Conservation (phyloP, 2,329 filamentous ascomycete genomes). For the Pleomassaria siparia region DNA sequence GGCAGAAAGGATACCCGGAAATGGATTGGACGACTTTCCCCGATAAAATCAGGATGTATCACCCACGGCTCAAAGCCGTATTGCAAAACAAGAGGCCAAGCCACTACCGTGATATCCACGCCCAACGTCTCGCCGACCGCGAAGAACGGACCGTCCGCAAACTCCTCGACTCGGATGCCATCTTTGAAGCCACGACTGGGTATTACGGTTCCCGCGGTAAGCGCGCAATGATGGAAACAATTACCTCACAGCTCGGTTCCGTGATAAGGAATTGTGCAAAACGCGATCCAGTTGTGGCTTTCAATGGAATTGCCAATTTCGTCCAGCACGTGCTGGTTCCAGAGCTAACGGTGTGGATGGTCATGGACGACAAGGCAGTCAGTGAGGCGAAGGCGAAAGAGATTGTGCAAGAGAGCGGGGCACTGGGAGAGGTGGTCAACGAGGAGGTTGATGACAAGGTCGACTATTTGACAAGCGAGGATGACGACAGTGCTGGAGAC, state of each 20-base stretch:
- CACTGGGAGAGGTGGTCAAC: conserved; percentile 68
- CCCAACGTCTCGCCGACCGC: conserved; percentile 58
- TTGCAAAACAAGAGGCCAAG: conserved; percentile 59
- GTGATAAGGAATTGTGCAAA: conserved; percentile 25
- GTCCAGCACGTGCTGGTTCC: conserved; percentile 64
- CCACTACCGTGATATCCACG: conserved; percentile 62
- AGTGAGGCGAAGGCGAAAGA: conserved; percentile 48
- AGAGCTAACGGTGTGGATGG: conserved; percentile 60
- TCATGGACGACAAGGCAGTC: conserved; percentile 61
- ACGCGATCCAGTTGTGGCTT: conserved; percentile 33
- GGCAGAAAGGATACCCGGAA: conserved; percentile 63
- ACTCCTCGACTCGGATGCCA: conserved; percentile 2
- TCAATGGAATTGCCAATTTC: conserved; percentile 34
- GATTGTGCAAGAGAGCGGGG: conserved; percentile 67
- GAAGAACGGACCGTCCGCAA: conserved; percentile 60
- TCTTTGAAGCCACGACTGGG: conserved; percentile 58
- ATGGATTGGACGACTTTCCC: conserved; percentile 70
- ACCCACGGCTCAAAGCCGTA: conserved; percentile 58
- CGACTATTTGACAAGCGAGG: not conserved
- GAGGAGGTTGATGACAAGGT: conserved; percentile 60
- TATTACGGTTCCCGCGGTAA: conserved; percentile 82
- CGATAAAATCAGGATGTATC: conserved; percentile 59
- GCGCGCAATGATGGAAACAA: conserved; percentile 63
- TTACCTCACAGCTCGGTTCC: conserved; percentile 28
- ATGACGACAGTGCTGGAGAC: too few relatives aligned